Conservation (phyloP, 139 green algal species). For the Closterium sp. region DNA sequence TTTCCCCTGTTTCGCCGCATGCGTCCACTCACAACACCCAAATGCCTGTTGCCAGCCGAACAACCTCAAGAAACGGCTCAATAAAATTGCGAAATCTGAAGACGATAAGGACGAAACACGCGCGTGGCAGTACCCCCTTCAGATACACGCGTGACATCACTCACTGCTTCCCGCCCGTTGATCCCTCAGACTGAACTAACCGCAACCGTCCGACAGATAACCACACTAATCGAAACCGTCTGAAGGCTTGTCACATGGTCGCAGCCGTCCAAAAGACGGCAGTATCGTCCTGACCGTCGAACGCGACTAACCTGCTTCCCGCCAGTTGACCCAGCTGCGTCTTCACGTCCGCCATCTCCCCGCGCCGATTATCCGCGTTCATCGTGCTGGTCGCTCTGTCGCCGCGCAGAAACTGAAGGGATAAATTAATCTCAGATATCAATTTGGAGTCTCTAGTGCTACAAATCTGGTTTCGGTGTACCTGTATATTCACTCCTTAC, state of each 20-base stretch:
- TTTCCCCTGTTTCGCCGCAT: no score
- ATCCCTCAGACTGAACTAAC: neutral
- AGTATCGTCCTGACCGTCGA: neutral
- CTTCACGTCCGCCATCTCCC: slow-evolving; percentile 46
- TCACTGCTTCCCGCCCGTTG: no score
- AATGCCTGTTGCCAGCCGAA: no score
- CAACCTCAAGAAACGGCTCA: no score
- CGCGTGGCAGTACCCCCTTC: neutral
- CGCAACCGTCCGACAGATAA: neutral
- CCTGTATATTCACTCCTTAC: no score
- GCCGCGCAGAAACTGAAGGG: neutral
- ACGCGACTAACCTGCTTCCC: slow-evolving; percentile 39
- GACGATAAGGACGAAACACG: neutral
- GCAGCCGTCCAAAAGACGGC: neutral
- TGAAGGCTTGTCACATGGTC: neutral
- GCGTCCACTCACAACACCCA: no score
- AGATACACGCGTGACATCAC: no score
- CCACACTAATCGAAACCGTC: neutral
- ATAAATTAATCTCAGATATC: no score
- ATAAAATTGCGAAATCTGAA: neutral
- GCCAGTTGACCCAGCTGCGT: slow-evolving; percentile 43
- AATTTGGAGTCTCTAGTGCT: no score
- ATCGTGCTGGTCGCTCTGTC: slow-evolving; percentile 13
- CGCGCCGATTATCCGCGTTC: slow-evolving; percentile 46
- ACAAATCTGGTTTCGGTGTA: no score